phyloP scores from a whole-genome alignment of 352 stramenopile genomes.

The Pythium phragmitis region DNA sequence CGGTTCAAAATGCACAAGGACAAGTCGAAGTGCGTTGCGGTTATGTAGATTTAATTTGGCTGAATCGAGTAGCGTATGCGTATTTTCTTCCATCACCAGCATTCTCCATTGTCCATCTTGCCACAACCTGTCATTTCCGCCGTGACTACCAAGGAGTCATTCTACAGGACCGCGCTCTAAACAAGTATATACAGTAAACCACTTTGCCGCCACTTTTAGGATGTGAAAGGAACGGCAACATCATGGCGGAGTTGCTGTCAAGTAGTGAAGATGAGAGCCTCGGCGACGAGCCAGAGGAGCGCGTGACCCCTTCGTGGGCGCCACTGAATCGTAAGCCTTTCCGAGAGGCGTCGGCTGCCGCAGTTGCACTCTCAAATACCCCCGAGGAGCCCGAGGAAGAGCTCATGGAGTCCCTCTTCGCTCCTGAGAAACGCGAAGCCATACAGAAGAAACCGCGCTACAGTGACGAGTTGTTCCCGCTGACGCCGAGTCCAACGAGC shows the following conservation, averaged over 20 bases:
- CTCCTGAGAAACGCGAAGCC: conserved; percentile 7
- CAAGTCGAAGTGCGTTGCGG: background rate
- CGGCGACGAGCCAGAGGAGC: conserved; percentile 20
- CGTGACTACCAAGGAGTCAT: conserved; percentile 24
- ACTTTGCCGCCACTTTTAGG: conserved; percentile 23
- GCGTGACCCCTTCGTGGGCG: background rate
- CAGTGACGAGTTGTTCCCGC: conserved; percentile 18
- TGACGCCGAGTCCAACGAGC: conserved; percentile 20
- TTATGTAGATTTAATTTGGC: conserved; percentile 27
- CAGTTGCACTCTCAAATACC: background rate
- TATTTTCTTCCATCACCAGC: conserved; percentile 6
- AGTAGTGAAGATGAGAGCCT: conserved; percentile 58
- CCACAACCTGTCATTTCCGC: background rate
- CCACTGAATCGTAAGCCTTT: background rate
- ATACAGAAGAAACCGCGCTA: background rate
- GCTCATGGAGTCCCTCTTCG: conserved; percentile 30
- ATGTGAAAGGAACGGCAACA: conserved; percentile 22
- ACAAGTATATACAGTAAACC: conserved; percentile 11
- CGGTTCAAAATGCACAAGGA: background rate
- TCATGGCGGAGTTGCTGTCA: conserved; percentile 67
- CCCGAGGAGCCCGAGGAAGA: conserved; percentile 26
- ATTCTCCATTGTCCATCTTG: background rate
- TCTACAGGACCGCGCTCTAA: conserved; percentile 9
- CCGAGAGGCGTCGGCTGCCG: background rate
- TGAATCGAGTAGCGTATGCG: conserved; percentile 25